Conservation (phyloP, 352 stramenopile genomes). For the Phytophthora gonapodyides region DNA sequence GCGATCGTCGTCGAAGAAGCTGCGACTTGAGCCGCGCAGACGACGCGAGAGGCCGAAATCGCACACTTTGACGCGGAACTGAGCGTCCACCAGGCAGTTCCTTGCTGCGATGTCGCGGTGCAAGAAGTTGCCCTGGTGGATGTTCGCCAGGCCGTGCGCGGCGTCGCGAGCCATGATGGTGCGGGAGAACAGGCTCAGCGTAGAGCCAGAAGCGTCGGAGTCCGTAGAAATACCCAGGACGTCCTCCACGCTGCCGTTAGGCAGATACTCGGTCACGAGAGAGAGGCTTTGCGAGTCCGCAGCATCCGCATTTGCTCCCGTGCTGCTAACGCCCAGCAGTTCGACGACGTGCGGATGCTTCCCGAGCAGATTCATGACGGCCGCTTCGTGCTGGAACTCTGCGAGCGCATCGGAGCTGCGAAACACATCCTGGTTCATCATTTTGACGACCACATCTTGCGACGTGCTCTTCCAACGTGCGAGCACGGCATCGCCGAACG, state of each 20-base stretch:
- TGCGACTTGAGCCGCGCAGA: constrained; percentile 17
- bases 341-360: constrained; percentile 78
- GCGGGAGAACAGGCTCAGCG: constrained; percentile 53
- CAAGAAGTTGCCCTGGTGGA: constrained; percentile 64
- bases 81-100: constrained; percentile 66
- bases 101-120: constrained; percentile 72
- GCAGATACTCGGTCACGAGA: constrained; percentile 72
- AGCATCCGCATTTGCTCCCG: constrained; percentile 1
- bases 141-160: constrained; percentile 65
- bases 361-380: constrained; percentile 74
- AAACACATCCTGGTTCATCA: constrained; percentile 51
- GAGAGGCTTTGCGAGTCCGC: constrained; percentile 28
- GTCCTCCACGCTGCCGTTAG: constrained; percentile 69
- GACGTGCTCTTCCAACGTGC: constrained; percentile 57
- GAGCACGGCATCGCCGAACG: constrained; percentile 72
- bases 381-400: constrained; percentile 69
- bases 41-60: constrained; percentile 72
- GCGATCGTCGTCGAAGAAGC: constrained; percentile 55
- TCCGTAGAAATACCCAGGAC: constrained; percentile 29
- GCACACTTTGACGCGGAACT: constrained; percentile 74
- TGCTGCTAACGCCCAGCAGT: constrained; percentile 52
- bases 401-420: constrained; percentile 47
- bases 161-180: constrained; percentile 74
- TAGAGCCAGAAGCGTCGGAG: background rate
- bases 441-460: constrained; percentile 70